These are phyloP conservation scores for Stagonosporopsis chrysanthemi DNA, from an alignment of 2,329 filamentous ascomycete genomes.

Conservation along the genomic window DNA sequence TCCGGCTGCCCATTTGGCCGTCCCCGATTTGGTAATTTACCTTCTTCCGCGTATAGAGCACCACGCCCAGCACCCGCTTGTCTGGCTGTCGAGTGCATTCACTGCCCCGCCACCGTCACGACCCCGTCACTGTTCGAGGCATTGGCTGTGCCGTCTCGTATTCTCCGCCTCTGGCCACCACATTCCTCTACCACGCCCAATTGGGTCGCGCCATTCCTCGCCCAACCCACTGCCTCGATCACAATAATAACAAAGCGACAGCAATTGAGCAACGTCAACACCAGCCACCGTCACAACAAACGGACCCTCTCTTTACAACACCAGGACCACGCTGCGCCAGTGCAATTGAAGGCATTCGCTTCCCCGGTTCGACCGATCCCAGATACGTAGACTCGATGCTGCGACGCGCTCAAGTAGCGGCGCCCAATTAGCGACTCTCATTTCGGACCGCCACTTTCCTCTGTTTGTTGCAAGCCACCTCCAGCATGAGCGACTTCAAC, in stretches of 20 bases:
- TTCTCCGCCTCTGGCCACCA: slow-evolving; percentile 33
- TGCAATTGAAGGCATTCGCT: slow-evolving; percentile 4
- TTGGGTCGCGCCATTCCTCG: slow-evolving; percentile 38
- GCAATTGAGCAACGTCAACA: slow-evolving; percentile 28
- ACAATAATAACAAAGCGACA: slow-evolving; percentile 39
- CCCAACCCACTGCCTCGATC: slow-evolving; percentile 29
- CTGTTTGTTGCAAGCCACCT: slow-evolving; percentile 9
- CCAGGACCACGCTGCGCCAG: not conserved
- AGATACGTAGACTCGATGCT: slow-evolving; percentile 40
- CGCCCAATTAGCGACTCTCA: slow-evolving; percentile 37
- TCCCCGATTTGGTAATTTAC: slow-evolving; percentile 31
- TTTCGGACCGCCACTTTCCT: slow-evolving; percentile 10
- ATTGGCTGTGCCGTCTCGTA: slow-evolving; percentile 40
- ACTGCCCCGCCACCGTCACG: slow-evolving; percentile 16
- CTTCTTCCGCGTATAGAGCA: slow-evolving; percentile 15
- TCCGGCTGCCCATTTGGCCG: slow-evolving; percentile 27
- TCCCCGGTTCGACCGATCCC: slow-evolving; percentile 19
- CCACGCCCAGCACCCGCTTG: slow-evolving; percentile 1
- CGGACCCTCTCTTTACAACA: slow-evolving; percentile 7
- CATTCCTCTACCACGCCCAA: slow-evolving; percentile 37
- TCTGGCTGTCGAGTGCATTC: slow-evolving; percentile 8
- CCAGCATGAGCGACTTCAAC: slow-evolving; percentile 40
- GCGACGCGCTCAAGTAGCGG: slow-evolving; percentile 30
- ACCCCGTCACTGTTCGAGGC: slow-evolving; percentile 16
- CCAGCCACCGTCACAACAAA: slow-evolving; percentile 6